A percentile compares a stretch with the other conserved stretches of the same genome.
phyloP scores from a whole-genome alignment of 176 grass and related monocot species.

The Luzula sylvatica region DNA sequence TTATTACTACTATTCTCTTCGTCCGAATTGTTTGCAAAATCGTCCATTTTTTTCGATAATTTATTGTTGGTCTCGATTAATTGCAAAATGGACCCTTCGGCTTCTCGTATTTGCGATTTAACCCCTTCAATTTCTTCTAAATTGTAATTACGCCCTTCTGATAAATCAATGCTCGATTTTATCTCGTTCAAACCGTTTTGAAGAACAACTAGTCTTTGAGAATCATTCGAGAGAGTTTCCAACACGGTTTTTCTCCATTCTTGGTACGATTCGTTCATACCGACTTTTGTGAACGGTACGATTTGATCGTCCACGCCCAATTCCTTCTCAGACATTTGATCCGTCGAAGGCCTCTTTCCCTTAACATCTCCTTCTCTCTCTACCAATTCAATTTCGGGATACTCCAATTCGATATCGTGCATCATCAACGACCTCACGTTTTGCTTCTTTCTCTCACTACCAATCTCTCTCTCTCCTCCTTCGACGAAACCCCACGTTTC shows the following conservation, averaged over 20 bases:
- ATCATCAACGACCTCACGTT: conserved; percentile 10
- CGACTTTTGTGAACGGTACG: conserved; percentile 15
- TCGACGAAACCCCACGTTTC: conserved; percentile 26
- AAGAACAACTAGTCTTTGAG: conserved; percentile 47
- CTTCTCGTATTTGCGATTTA: conserved; percentile 47
- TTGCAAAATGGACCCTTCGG: conserved; percentile 51
- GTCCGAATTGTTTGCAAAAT: conserved; percentile 30
- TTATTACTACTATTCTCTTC: conserved; percentile 2
- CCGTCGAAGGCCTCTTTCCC: conserved; percentile 25
- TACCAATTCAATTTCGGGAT: conserved; percentile 21
- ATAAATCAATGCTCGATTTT: conserved; percentile 34
- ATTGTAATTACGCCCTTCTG: conserved; percentile 11
- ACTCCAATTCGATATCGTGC: conserved; percentile 23
- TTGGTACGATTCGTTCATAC: conserved; percentile 23
- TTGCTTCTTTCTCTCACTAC: conserved; percentile 8
- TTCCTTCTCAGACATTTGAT: conserved; percentile 62
- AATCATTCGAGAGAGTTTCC: conserved; percentile 51
- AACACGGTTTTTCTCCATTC: conserved; percentile 79
- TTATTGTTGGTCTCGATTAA: conserved; percentile 72
- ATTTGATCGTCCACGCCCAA: conserved; percentile 68
- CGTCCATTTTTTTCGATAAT: conserved; percentile 57
- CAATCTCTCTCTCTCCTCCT: background rate
- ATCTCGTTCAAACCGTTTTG: conserved; percentile 51
- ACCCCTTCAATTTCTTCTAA: conserved; percentile 37
- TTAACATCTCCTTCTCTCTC: conserved; percentile 25